phyloP scores from a whole-genome alignment of 2,329 filamentous ascomycete genomes.

The Phaeosphaeria sp. region DNA sequence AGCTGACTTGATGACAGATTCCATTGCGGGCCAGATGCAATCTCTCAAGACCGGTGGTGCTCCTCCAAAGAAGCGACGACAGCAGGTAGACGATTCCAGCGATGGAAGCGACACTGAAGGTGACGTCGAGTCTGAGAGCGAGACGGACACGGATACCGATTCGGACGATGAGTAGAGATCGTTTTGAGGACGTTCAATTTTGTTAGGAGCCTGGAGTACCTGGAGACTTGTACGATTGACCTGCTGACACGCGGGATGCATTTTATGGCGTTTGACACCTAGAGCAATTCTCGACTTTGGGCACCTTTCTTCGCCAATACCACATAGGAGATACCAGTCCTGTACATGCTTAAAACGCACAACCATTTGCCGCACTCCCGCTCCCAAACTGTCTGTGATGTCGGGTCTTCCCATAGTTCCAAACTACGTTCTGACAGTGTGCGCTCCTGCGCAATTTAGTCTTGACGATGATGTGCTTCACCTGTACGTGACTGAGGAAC shows the following conservation, averaged over 20 bases:
- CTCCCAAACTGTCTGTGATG: background rate
- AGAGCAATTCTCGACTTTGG: slow-evolving; percentile 7
- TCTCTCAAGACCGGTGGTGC: slow-evolving; percentile 75
- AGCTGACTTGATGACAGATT: slow-evolving; percentile 64
- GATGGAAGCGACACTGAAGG: slow-evolving; percentile 70
- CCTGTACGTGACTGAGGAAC: slow-evolving; percentile 18
- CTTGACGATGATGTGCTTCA: slow-evolving; percentile 3
- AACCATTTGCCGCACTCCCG: background rate
- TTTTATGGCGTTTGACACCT: slow-evolving; percentile 35
- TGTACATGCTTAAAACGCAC: slow-evolving; percentile 21
- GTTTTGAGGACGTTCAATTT: background rate
- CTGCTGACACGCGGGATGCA: slow-evolving; percentile 16
- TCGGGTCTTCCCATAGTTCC: background rate
- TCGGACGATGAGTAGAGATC: slow-evolving; percentile 47
- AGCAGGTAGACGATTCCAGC: slow-evolving; percentile 66
- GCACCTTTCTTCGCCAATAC: slow-evolving; percentile 10
- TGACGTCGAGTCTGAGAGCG: slow-evolving; percentile 60
- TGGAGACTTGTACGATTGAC: slow-evolving; percentile 16
- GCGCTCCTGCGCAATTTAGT: background rate
- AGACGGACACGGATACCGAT: slow-evolving; percentile 54
- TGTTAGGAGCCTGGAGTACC: slow-evolving; percentile 8
- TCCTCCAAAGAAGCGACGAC: slow-evolving; percentile 64
- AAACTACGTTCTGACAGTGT: background rate
- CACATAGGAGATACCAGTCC: slow-evolving; percentile 8
- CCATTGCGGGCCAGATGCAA: slow-evolving; percentile 88